Evolutionary conservation across 306 rosid genomes (phyloP).

Genomic region (Cicer chorassanicum): DNA sequence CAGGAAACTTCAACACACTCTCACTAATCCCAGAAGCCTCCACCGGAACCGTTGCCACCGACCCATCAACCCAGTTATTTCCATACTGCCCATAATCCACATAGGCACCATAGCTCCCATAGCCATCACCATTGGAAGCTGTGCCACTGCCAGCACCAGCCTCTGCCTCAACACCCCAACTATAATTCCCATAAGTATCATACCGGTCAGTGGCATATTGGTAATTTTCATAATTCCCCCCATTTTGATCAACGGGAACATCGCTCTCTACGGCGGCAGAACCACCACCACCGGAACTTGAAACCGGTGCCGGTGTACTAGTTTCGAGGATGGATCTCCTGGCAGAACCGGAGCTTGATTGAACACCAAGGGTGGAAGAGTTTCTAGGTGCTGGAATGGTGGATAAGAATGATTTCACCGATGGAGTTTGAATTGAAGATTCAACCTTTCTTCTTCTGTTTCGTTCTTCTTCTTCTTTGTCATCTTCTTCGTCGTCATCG

Average conservation of each 20-base stretch:
- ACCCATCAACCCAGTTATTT: constrained; percentile 55
- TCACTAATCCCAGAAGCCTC: constrained; percentile 45
- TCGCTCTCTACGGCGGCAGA: neutral
- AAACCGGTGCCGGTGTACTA: constrained; percentile 26
- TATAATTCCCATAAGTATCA: constrained; percentile 54
- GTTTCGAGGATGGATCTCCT: constrained; percentile 73
- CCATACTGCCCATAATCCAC: constrained; percentile 56
- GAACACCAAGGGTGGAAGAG: constrained; percentile 68
- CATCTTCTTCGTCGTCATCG: constrained; percentile 59
- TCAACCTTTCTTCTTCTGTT: constrained; percentile 50
- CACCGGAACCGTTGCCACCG: constrained; percentile 35
- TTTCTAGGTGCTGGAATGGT: constrained; percentile 82
- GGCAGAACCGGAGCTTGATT: constrained; percentile 60
- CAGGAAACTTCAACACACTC: constrained; percentile 47
- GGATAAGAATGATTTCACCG: constrained; percentile 71
- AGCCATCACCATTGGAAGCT: constrained; percentile 41
- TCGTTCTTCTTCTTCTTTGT: constrained; percentile 53
- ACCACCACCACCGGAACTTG: constrained; percentile 38
- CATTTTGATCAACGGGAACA: constrained; percentile 45
- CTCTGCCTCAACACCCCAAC: constrained; percentile 52
- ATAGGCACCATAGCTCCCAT: constrained; percentile 49
- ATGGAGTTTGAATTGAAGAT: constrained; percentile 51
- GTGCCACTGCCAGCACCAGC: constrained; percentile 48
- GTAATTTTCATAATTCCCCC: constrained; percentile 43
- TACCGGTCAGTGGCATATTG: constrained; percentile 55